Evolutionary conservation across 306 rosid species (phyloP).

Genomic region (Elaeagnus macrophylla): DNA sequence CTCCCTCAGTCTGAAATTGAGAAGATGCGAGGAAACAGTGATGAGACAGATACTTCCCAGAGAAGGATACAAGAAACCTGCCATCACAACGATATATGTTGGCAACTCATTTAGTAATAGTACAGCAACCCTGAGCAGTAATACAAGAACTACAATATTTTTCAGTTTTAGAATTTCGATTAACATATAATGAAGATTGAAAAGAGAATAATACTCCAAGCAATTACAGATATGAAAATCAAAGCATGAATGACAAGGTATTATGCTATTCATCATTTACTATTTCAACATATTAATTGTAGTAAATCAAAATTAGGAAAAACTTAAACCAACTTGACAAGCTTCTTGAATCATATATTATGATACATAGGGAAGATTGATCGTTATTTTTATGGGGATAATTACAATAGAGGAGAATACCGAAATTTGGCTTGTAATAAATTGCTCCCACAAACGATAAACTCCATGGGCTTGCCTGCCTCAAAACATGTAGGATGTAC

Average conservation of each 20-base stretch:
- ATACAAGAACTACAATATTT: slow-evolving; percentile 6
- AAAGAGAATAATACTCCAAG: background rate
- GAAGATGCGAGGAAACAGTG: slow-evolving; percentile 40
- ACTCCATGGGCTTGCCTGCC: slow-evolving; percentile 95
- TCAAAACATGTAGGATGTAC: slow-evolving; percentile 82
- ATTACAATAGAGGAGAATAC: slow-evolving; percentile 22
- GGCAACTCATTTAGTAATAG: slow-evolving; percentile 6
- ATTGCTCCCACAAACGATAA: slow-evolving; percentile 90
- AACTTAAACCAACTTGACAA: background rate
- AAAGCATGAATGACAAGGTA: background rate
- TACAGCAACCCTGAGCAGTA: slow-evolving; percentile 13
- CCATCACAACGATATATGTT: slow-evolving; percentile 24
- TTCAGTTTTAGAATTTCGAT: background rate
- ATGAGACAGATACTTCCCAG: slow-evolving; percentile 68
- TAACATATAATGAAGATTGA: background rate
- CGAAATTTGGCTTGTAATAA: slow-evolving; percentile 76
- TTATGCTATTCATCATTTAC: background rate
- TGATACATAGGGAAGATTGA: background rate
- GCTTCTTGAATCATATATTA: background rate
- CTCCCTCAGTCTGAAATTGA: slow-evolving; percentile 36
- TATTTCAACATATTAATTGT: background rate
- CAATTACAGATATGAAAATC: background rate
- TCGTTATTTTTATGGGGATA: background rate
- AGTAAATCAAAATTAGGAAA: background rate
- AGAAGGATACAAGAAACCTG: slow-evolving; percentile 89